phyloP scores from a whole-genome alignment of 2,329 filamentous ascomycete genomes.

The Arachnopeziza araneosa region DNA sequence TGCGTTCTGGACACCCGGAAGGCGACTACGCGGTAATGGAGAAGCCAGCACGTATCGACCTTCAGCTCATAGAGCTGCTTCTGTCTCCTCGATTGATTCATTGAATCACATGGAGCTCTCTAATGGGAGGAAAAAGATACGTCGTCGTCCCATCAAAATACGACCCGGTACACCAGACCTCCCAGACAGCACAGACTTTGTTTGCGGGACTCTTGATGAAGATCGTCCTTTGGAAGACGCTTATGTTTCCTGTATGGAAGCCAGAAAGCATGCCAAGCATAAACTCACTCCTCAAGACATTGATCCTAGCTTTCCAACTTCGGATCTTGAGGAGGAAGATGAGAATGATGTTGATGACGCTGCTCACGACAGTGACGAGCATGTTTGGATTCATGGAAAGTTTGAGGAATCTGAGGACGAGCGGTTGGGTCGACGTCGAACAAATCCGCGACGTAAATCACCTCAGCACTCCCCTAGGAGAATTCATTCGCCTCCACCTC shows the following conservation, averaged over 20 bases:
- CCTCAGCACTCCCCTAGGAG: constrained; percentile 56
- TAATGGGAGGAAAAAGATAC: constrained; percentile 12
- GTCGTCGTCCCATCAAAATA: constrained; percentile 44
- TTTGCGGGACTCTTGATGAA: constrained; percentile 96
- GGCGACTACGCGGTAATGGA: constrained; percentile 27
- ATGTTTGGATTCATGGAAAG: constrained; percentile 65
- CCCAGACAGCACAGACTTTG: constrained; percentile 96
- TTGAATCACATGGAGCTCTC: constrained; percentile 27
- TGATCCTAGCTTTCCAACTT: constrained; percentile 93
- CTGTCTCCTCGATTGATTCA: constrained; percentile 56
- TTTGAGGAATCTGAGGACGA: constrained; percentile 63
- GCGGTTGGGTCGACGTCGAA: constrained; percentile 42
- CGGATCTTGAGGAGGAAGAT: constrained; percentile 75
- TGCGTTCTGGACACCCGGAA: constrained; percentile 54
- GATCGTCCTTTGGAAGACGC: constrained; percentile 91
- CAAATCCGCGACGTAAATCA: constrained; percentile 38
- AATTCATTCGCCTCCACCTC: constrained; percentile 46
- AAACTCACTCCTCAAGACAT: constrained; percentile 89
- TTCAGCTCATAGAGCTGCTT: constrained; percentile 38
- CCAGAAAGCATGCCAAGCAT: constrained; percentile 75
- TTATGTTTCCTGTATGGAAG: constrained; percentile 79
- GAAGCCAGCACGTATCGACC: constrained; percentile 21
- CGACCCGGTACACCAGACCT: constrained; percentile 72
- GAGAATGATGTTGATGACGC: constrained; percentile 64
- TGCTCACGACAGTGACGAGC: constrained; percentile 59